Evolutionary conservation across 345 rosid genomes (phyloP), one percentile per base, ranked within the genome.

Genomic region (Carallia brachiata): DNA sequence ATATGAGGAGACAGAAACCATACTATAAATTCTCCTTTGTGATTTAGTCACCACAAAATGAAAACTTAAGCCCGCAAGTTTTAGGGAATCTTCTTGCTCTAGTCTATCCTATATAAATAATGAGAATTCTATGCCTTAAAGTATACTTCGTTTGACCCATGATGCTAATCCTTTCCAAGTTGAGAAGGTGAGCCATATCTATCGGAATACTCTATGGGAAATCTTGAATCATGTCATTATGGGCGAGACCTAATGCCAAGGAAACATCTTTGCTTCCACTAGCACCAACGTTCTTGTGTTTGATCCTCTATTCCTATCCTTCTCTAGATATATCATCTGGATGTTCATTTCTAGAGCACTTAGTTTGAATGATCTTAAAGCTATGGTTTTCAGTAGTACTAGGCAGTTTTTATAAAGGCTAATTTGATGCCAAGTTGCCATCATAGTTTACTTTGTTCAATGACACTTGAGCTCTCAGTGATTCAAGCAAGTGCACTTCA

Each of bases 401-500:
- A 15, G 17, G 55, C 61, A 70, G 52, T 19, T 63, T 68, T 30
- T 39, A 16, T 2, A 44, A 13, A 54, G 63, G 37, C 19, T 61
- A 19, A 36, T 71, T 52, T 28, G 78, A 61, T 16, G 63, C 44
- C 71, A 32, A 23, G 39, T 32, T 55, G 44, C 50, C 55, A 1
- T 66, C 50, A n/a, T 23, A 52, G 52, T 36, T 77, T 5, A 32
- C 30, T 48, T 75, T 52, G 60, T 34, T 65, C 4, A 70, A 1
- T 62, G 68, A 36, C 12, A 34, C 50, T 52, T 12, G n/a, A 23
- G 61, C 61, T 52, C 63, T 70, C 73, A 56, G 61, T 7, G 80
- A 65, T 62, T 73, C 69, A 40, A 77, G 76, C 73, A 63, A 56
- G 70, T 77, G 68, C 10, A 77, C 70, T 64, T 77, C 80, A 63